These are phyloP conservation scores for Hibiscus trionum DNA, from an alignment of 345 rosid genomes.

Conservation along the genomic window DNA sequence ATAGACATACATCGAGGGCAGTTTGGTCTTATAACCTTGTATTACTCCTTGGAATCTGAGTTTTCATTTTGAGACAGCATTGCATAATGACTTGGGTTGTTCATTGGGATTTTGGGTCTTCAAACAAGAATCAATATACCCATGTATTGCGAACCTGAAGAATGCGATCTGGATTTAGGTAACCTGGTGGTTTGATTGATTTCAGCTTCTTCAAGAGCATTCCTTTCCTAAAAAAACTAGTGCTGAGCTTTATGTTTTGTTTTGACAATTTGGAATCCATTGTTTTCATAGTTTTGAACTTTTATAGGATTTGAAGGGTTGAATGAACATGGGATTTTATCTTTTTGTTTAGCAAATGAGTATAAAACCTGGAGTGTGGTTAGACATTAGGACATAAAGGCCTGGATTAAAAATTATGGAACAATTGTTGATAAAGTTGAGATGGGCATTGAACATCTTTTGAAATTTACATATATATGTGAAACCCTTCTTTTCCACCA, in stretches of 20 bases:
- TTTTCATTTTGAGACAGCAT: background rate
- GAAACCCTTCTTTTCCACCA: background rate
- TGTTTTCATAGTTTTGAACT: background rate
- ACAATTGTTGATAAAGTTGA: background rate
- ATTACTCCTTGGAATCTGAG: background rate
- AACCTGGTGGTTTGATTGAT: constrained; percentile 47
- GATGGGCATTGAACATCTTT: background rate
- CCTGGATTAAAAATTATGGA: background rate
- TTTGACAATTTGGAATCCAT: background rate
- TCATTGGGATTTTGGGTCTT: constrained; percentile 25
- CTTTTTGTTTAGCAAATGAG: background rate
- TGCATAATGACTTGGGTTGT: constrained; percentile 15
- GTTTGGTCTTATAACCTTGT: background rate
- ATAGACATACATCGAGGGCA: background rate
- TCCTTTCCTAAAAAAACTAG: constrained; percentile 39
- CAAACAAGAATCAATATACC: constrained; percentile 32
- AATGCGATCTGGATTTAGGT: constrained; percentile 57
- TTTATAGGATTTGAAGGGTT: background rate
- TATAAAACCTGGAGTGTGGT: background rate
- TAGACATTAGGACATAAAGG: background rate
- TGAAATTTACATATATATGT: background rate
- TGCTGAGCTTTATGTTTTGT: background rate
- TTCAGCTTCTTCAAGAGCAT: constrained; percentile 62
- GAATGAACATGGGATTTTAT: background rate
- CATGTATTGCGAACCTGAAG: constrained; percentile 55